These are phyloP conservation scores for Fusarium sp. DNA, from an alignment of 2,329 filamentous ascomycete species.

Conservation along the genomic window DNA sequence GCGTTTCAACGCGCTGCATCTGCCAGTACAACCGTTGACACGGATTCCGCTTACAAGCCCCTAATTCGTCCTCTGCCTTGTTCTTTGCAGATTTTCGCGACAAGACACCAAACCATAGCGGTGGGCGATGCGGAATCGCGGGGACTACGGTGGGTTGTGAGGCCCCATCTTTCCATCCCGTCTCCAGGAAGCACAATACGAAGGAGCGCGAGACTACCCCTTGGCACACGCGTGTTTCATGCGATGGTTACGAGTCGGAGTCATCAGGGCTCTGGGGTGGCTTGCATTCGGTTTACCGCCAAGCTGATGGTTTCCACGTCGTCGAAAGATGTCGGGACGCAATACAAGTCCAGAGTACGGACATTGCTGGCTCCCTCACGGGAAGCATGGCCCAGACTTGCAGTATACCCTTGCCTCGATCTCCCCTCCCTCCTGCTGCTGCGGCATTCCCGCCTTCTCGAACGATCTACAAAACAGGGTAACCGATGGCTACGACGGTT, in stretches of 20 bases:
- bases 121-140: not conserved
- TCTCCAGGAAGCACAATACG: conserved; percentile 1
- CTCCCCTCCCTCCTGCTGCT: conserved; percentile 3
- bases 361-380: not conserved
- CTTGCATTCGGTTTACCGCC: not conserved
- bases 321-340: not conserved
- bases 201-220: conserved; percentile 1
- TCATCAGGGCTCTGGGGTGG: not conserved
- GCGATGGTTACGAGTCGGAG: conserved; percentile 1
- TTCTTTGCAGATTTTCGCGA: not conserved
- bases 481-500: not conserved
- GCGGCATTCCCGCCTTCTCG: not conserved
- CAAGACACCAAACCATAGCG: not conserved
- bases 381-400: not conserved
- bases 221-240: conserved; percentile 7
- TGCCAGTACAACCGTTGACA: conserved; percentile 18
- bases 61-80: not conserved
- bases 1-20: conserved; percentile 33
- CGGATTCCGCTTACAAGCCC: not conserved
- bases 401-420: conserved; percentile 3
- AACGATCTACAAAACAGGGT: not conserved
- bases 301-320: not conserved
- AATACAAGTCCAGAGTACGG: conserved; percentile 9
- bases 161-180: conserved; percentile 1
- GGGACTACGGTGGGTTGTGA: conserved; percentile 2